Evolutionary conservation across 768 basidiomycete genomes (phyloP).

Genomic region (Omphalotus guepiniiformis): DNA sequence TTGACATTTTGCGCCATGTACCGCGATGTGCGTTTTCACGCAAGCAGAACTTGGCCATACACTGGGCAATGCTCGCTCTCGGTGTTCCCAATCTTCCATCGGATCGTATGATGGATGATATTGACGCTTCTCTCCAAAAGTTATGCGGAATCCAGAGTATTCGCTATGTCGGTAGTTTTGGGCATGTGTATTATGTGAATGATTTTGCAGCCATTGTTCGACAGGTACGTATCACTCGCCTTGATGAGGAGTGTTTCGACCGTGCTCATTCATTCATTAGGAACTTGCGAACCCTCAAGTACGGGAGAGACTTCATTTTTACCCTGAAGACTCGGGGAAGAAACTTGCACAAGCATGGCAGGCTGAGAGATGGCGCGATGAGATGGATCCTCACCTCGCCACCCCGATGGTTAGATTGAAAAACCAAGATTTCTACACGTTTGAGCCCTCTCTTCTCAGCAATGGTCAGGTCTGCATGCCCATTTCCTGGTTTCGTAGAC

Average conservation of each 20-base stretch:
- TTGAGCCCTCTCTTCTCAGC: conserved; percentile 22
- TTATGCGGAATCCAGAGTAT: conserved; percentile 15
- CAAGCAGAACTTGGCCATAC: conserved; percentile 23
- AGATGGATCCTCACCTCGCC: conserved; percentile 15
- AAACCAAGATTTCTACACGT: conserved; percentile 22
- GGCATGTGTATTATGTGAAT: conserved; percentile 18
- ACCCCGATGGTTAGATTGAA: conserved; percentile 26
- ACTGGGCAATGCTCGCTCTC: conserved; percentile 22
- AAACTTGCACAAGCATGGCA: conserved; percentile 20
- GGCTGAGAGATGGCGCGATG: conserved; percentile 22
- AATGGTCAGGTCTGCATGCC: conserved; percentile 18
- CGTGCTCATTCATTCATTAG: conserved; percentile 12
- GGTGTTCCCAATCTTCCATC: conserved; percentile 21
- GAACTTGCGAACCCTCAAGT: conserved; percentile 36
- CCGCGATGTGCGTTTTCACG: conserved; percentile 28
- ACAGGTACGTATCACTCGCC: conserved; percentile 24
- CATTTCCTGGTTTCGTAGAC: conserved; percentile 19
- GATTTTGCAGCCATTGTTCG: conserved; percentile 21
- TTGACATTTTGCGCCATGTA: conserved; percentile 28
- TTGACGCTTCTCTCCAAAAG: conserved; percentile 11
- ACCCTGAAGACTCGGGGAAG: conserved; percentile 29
- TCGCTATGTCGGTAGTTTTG: conserved; percentile 15
- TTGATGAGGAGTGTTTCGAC: neutral
- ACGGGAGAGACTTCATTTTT: conserved; percentile 23
- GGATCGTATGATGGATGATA: conserved; percentile 5